These are phyloP conservation scores for Puccinellia tenuiflora DNA, from an alignment of 176 grass and related monocot species.

Conservation along the genomic window DNA sequence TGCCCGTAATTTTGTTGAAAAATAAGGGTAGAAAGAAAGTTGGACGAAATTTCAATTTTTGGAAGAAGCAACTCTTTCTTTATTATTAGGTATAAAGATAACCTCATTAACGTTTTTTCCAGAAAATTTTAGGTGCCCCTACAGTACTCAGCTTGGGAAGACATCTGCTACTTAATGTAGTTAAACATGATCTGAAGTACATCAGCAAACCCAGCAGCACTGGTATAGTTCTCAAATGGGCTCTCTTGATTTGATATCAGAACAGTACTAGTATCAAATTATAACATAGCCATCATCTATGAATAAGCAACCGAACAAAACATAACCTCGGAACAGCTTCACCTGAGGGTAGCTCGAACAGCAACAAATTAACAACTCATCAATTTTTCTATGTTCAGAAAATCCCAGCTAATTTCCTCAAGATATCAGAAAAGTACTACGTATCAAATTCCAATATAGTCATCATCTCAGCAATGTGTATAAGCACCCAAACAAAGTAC, in stretches of 20 bases:
- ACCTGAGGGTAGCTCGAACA: not conserved
- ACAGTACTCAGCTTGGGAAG: not conserved
- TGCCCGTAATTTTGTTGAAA: no score
- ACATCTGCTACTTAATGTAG: not conserved
- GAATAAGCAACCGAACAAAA: not conserved
- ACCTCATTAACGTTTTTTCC: not conserved
- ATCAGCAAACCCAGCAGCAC: not conserved
- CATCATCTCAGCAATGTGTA: constrained; percentile 5
- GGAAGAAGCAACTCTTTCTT: no score
- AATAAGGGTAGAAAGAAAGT: no score
- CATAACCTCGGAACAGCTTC: not conserved
- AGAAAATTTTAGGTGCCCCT: not conserved
- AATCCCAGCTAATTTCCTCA: constrained; percentile 41
- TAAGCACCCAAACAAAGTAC: not conserved
- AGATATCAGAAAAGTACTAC: not conserved
- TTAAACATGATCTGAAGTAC: not conserved
- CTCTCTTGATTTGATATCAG: constrained; percentile 7
- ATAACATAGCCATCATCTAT: constrained; percentile 12
- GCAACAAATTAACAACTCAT: not conserved
- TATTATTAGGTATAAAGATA: no score
- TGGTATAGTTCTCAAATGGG: not conserved
- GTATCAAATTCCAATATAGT: constrained; percentile 3
- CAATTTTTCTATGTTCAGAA: constrained; percentile 34
- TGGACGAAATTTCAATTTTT: no score
- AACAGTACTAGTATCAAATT: not conserved